phyloP scores from a whole-genome alignment of 768 basidiomycete species.

The Hysterangium stoloniferum region DNA sequence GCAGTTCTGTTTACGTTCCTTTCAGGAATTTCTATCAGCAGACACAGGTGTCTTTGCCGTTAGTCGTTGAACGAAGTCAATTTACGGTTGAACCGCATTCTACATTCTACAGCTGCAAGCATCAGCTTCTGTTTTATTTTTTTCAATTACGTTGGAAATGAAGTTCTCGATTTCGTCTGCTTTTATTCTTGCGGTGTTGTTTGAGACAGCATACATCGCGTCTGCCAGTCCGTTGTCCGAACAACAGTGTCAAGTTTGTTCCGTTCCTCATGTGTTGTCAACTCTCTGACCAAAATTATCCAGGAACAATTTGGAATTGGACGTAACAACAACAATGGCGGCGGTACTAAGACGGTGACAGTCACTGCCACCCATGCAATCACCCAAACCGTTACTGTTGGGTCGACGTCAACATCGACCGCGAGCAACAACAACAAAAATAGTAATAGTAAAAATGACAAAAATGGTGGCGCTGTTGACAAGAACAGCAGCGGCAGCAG shows the following conservation, averaged over 20 bases:
- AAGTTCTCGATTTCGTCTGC: slow-evolving; percentile 3
- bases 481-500: too few species aligned
- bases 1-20: neutral
- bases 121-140: neutral
- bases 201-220: neutral
- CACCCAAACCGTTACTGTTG: neutral
- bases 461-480: too few species aligned
- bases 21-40: neutral
- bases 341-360: neutral
- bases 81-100: slow-evolving; percentile 5
- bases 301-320: neutral
- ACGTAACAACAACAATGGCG: neutral
- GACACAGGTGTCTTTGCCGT: slow-evolving; percentile 5
- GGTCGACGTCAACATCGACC: neutral
- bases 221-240: neutral
- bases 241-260: neutral
- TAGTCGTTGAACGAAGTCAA: neutral
- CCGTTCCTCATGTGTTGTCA: neutral
- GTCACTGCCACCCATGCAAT: neutral
- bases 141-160: neutral
- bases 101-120: slow-evolving; percentile 4
- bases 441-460: too few species aligned
- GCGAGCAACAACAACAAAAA: too few species aligned
- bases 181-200: neutral
- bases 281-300: neutral